These are phyloP conservation scores for Mycena pura DNA, from an alignment of 768 basidiomycete genomes.

Conservation along the genomic window DNA sequence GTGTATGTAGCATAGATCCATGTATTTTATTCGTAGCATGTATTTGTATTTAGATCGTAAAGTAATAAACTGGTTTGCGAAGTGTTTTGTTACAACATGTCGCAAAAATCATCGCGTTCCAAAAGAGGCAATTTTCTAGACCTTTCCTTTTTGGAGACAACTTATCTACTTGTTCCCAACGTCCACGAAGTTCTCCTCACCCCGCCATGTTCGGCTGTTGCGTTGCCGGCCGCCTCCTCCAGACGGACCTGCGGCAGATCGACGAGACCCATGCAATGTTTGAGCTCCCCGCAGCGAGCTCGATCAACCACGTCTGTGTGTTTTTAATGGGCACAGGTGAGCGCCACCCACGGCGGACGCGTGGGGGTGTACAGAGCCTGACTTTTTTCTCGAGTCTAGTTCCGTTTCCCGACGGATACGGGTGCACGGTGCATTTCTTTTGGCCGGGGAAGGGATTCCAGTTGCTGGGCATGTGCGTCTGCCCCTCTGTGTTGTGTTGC, in stretches of 20 bases:
- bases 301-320: conserved; percentile 86
- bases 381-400: conserved; percentile 43
- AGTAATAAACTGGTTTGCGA: background rate
- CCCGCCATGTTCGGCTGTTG: conserved; percentile 77
- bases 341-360: conserved; percentile 25
- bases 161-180: background rate
- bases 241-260: conserved; percentile 81
- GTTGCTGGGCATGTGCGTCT: conserved; percentile 78
- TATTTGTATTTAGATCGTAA: background rate
- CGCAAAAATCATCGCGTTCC: too few relatives aligned
- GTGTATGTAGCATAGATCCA: background rate
- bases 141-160: background rate
- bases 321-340: conserved; percentile 81
- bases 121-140: background rate
- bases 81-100: background rate
- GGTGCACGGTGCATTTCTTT: conserved; percentile 83
- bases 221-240: conserved; percentile 77
- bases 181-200: background rate
- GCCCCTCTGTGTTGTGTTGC: background rate
- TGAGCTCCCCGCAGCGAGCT: conserved; percentile 70
- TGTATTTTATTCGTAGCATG: background rate
- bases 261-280: conserved; percentile 87
- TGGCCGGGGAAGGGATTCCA: conserved; percentile 91
- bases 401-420: conserved; percentile 84
- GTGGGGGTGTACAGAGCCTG: conserved; percentile 8